Evolutionary conservation across 2,329 filamentous ascomycete genomes (phyloP).

Genomic region (Xylariales sp.): DNA sequence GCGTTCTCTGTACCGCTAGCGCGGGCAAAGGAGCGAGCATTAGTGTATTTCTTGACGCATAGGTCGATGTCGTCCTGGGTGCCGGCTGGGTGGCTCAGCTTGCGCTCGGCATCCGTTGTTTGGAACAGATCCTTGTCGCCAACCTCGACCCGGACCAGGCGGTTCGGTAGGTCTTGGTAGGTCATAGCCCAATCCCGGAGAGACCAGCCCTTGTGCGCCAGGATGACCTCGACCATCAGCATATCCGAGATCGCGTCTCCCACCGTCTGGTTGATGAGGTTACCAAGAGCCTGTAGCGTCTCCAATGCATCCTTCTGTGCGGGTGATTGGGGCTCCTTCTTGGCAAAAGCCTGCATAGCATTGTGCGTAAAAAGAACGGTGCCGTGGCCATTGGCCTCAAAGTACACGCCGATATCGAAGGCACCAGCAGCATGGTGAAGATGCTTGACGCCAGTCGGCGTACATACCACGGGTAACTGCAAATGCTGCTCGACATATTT

Average conservation of each 20-base stretch:
- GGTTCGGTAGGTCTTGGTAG: slow-evolving; percentile 91
- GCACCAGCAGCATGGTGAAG: slow-evolving; percentile 94
- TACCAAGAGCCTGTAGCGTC: slow-evolving; percentile 74
- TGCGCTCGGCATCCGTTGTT: slow-evolving; percentile 87
- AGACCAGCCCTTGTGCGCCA: slow-evolving; percentile 90
- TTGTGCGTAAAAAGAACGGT: slow-evolving; percentile 90
- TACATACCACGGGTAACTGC: slow-evolving; percentile 86
- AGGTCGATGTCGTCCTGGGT: slow-evolving; percentile 83
- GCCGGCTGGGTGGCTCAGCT: slow-evolving; percentile 72
- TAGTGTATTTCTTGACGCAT: slow-evolving; percentile 83
- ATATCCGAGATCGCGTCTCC: slow-evolving; percentile 95
- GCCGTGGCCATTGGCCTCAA: slow-evolving; percentile 96
- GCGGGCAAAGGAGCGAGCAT: slow-evolving; percentile 83
- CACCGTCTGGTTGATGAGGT: slow-evolving; percentile 97
- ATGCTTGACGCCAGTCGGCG: slow-evolving; percentile 93
- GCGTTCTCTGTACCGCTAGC: slow-evolving; percentile 88
- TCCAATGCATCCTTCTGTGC: slow-evolving; percentile 88
- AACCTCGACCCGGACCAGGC: slow-evolving; percentile 90
- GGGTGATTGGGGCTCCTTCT: slow-evolving; percentile 79
- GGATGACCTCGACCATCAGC: slow-evolving; percentile 90
- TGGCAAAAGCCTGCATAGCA: slow-evolving; percentile 72
- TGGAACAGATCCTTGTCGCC: slow-evolving; percentile 83
- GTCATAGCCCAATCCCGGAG: slow-evolving; percentile 88
- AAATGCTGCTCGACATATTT: slow-evolving; percentile 86
- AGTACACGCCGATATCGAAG: slow-evolving; percentile 95